Evolutionary conservation across 345 rosid species (phyloP).

Genomic region (Diplotaxis tenuifolia): DNA sequence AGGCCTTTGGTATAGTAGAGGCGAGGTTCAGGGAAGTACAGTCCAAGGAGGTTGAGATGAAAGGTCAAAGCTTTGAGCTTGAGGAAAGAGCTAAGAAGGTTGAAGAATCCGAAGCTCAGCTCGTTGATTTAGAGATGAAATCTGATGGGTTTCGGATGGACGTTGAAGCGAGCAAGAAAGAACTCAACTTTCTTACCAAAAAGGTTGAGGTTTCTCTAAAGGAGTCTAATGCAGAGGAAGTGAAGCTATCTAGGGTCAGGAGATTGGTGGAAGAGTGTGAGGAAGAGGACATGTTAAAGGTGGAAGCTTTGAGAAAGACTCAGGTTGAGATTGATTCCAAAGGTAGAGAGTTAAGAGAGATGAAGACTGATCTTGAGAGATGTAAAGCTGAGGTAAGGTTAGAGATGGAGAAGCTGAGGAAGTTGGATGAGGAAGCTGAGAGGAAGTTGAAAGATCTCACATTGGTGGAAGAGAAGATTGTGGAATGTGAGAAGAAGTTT

Average conservation of each 20-base stretch:
- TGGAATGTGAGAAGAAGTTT: constrained; percentile 6
- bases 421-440: constrained; percentile 16
- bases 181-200: background rate
- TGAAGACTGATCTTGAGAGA: constrained; percentile 2
- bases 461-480: background rate
- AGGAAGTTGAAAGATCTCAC: background rate
- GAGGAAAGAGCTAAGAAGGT: constrained; percentile 21
- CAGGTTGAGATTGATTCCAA: too few relatives aligned
- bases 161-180: background rate
- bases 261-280: constrained; percentile 12
- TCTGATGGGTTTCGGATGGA: too few relatives aligned
- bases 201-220: background rate
- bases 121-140: constrained; percentile 6
- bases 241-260: background rate
- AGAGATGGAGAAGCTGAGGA: background rate
- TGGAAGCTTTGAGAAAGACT: background rate
- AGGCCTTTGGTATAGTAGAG: background rate
- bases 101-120: constrained; percentile 12
- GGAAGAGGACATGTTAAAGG: constrained; percentile 1
- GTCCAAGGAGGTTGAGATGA: constrained; percentile 18
- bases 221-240: constrained; percentile 5
- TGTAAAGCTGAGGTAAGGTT: background rate
- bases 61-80: background rate
- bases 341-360: background rate
- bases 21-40: background rate